A percentile compares a stretch with the other conserved stretches of the same genome.
Conservation (phyloP, 2,329 filamentous ascomycete species). For the Alternaria ventricosa region DNA sequence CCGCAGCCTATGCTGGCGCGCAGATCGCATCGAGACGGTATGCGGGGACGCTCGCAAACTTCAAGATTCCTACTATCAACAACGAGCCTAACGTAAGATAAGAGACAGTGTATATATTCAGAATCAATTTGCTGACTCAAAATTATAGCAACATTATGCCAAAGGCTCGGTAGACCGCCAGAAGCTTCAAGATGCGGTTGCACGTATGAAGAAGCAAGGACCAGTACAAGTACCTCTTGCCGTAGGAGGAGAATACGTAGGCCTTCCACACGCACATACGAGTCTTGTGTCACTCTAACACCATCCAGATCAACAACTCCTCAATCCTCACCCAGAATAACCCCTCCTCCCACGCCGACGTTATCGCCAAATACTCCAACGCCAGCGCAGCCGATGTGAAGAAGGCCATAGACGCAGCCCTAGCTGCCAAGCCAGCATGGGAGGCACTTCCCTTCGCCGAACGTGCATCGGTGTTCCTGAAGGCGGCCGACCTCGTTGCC, state of each 20-base stretch:
- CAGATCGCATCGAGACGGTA: slow-evolving; percentile 37
- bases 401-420: slow-evolving; percentile 80
- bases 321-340: slow-evolving; percentile 75
- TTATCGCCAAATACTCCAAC: slow-evolving; percentile 83
- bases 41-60: slow-evolving; percentile 73
- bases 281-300: slow-evolving; percentile 14
- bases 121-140: slow-evolving; percentile 8
- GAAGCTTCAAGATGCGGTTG: slow-evolving; percentile 75
- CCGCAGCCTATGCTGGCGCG: slow-evolving; percentile 30
- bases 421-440: slow-evolving; percentile 87
- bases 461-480: slow-evolving; percentile 90
- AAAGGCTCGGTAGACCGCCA: slow-evolving; percentile 82
- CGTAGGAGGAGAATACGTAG: slow-evolving; percentile 80
- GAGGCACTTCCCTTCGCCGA: slow-evolving; percentile 87
- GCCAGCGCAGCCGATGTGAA: slow-evolving; percentile 78
- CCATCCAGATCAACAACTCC: slow-evolving; percentile 68
- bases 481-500: slow-evolving; percentile 88
- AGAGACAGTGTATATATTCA: not conserved
- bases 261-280: slow-evolving; percentile 16
- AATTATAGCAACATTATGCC: slow-evolving; percentile 78
- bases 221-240: slow-evolving; percentile 82
- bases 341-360: slow-evolving; percentile 78
- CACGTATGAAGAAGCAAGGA: slow-evolving; percentile 69
- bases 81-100: slow-evolving; percentile 92
- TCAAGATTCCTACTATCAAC: slow-evolving; percentile 83